Base-by-base conservation (phyloP, 2,329 filamentous ascomycete genomes). In the Cercospora sp. region DNA sequence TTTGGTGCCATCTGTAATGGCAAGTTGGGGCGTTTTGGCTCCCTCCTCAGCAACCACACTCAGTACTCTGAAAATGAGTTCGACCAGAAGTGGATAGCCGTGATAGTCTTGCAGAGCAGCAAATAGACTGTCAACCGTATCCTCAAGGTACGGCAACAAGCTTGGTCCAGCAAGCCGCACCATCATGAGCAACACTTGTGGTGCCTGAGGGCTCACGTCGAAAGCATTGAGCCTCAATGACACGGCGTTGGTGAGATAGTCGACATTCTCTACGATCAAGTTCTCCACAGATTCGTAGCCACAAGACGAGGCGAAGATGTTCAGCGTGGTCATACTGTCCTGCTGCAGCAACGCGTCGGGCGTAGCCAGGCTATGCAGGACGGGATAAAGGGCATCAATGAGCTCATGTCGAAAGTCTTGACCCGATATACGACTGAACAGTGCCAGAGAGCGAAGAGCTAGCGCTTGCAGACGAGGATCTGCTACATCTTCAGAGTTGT, bases 201-300 rank as follows among this genome's bases (percentile, higher is more conserved):
- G 93, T 3, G 93, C 93, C 70, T 96, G 91, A 1, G 94, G 94
- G 0, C 93, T 94, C 63, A 98, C 90, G 71, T 97, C 93, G 71
- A 97, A 92, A 0, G 92, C 92, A 74, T 97, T 97, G 7, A 99
- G 86, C 69, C 93, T 91, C 68, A 98, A 81, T 0, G 92, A 92
- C 16, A 99, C 88, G 0, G 95, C 92, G 76, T 98, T 98, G 69
- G 98, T 90, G 80, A 99, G 91, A 78, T 99, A 99, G 79, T 99
- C 95, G 16, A 93, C 94, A 69, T 99, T 99, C 63, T 91, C 89
- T 30, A 98, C 87, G 45, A 99, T 90, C 71, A 99, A 83, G 16
- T 91, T 88, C 28, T 90, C 90, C 4, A 94, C 90, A 73, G 85
- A 89, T 0, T 77, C 69, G 75, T 98, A 99, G 1, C 87, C 88